Evolutionary conservation across 176 grass and related monocot species (phyloP), one percentile per base, ranked within the genome.

Genomic region (Oryza rufipogon): DNA sequence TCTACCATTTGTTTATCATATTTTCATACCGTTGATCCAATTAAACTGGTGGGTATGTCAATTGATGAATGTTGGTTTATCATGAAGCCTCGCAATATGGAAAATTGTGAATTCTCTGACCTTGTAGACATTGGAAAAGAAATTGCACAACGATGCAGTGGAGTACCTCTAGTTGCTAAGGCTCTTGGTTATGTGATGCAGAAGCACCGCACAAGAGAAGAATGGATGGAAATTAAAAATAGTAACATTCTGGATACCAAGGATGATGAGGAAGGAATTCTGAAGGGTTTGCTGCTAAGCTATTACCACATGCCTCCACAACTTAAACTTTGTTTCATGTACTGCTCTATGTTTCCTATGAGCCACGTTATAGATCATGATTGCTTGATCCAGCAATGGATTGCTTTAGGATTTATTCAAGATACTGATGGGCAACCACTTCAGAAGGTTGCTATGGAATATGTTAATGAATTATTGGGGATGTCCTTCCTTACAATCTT

Each of bases 291-390:
- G 26, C 41, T 65, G 34, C 48, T 86, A 16, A 88, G 90, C 10
- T 92, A 86, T 56, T 32, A 86, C 19, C 65, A 86, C 28, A 73
- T 92, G 78, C 73, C 90, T 30, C 32, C 73, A 6, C 1, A 85
- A 34, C 77, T 88, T 20, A 86, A 91, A 63, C 56, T 85, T 14
- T 91, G 86, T 83, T 88, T 91, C 66, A 86, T 79, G 34, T 91
- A 88, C 77, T 91, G 82, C 68, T 91, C 90, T 48, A 83, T 92
- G 51, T 86, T 92, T 52, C 86, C 90, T 9, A 88, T 83, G 52
- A 36, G 76, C n/a, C 81, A 61, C 66, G 73, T 79, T 13, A 89
- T 92, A 36, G 83, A 86, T 39, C 85, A 83, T 41, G 86, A 92
- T 10, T 64, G 60, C 58, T 68, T 92, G 45, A 71, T 92, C 60